Percentiles rank a stretch among this genome's conserved stretches.
phyloP scores from a whole-genome alignment of 2,329 filamentous ascomycete genomes.

The Colletotrichum sp. region DNA sequence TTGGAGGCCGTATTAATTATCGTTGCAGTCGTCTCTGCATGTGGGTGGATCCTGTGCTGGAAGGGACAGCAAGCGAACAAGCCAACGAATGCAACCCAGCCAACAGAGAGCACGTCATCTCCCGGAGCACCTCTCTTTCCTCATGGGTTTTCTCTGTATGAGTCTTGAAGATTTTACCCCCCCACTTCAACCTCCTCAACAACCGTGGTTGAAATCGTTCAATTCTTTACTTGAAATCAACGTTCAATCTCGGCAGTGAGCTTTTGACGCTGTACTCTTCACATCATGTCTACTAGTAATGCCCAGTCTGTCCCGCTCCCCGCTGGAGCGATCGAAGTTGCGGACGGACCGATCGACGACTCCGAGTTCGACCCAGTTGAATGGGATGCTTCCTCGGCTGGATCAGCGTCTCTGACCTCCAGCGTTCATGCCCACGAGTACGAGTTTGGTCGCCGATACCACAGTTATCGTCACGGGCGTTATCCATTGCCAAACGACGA shows the following conservation, averaged over 20 bases:
- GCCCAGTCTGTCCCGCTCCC: neutral
- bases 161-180: neutral
- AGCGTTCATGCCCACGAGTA: constrained; percentile 42
- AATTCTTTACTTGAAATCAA: neutral
- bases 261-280: neutral
- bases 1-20: neutral
- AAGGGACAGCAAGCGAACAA: neutral
- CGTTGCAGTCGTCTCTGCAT: neutral
- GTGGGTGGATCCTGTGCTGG: neutral
- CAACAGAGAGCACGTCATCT: neutral
- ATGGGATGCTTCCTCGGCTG: constrained; percentile 28
- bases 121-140: neutral
- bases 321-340: neutral
- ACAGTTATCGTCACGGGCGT: constrained; percentile 45
- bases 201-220: neutral
- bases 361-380: constrained; percentile 12
- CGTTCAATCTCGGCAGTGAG: neutral
- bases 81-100: neutral
- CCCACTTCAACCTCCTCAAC: neutral
- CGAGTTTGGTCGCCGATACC: constrained; percentile 46
- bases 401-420: constrained; percentile 34
- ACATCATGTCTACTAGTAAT: neutral
- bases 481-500: constrained; percentile 53
- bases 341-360: neutral
- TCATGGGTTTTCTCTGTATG: neutral